Base-by-base conservation (phyloP, 768 basidiomycete genomes). In the Tubosaeta brunneosetosa region DNA sequence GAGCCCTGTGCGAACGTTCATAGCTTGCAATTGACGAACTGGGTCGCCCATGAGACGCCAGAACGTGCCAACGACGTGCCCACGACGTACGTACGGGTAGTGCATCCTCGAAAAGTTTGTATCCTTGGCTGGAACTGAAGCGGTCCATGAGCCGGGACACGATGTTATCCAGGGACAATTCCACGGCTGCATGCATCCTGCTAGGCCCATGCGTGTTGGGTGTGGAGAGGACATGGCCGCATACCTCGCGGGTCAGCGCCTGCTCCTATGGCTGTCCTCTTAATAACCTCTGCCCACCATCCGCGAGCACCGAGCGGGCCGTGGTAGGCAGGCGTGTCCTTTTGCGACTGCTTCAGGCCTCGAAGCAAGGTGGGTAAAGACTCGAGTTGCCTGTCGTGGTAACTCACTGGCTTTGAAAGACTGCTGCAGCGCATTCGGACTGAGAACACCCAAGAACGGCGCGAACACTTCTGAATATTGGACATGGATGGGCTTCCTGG, bases 231-330 rank as follows among this genome's bases (percentile, higher is more conserved):
- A 49, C 43, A 55, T 22, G 52, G 44, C 27, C 13, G 42, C 73
- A 55, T 54, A 84, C 85, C 77, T 60, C 71, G 64, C 44, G 77
- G 64, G 67, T 85, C 73, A 3, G 83, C 89, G 1, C 87, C 88
- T 40, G 89, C 87, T 4, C 83, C 87, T 3, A 88, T 66, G 16
- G 88, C 89, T 34, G 90, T 91, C 52, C 79, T 71, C 51, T 73
- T 74, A 55, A 92, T 84, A 36, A 92, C 88, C 55, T 88, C 83
- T n/a, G 73, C 66, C 90, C 90, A 92, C 88, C 88, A 91, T 3
- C 62, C 66, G 31, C 76, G 65, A 44, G 77, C 75, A 44, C 84
- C 84, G 14, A 73, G 67, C 44, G 68, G 47, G 43, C 51, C 58
- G 25, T 56, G 63, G 62, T 89, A 90, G 0, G 72, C 77, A 2